Conservation (phyloP, 202 grass and related monocot genomes). For the Setaria italica region DNA sequence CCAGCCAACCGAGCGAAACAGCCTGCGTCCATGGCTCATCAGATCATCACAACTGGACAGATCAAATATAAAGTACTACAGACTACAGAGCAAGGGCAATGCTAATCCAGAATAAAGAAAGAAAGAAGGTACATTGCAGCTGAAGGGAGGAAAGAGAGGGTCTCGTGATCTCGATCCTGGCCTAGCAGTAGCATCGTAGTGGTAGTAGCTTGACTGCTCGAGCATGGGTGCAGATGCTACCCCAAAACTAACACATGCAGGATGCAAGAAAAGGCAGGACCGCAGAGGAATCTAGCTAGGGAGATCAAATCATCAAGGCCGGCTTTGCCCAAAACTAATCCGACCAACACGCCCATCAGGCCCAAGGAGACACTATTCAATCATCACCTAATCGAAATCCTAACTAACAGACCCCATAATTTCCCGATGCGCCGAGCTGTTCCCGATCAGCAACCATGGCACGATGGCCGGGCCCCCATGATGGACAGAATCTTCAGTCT, state of each 20-base stretch:
- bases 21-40: background rate
- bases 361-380: background rate
- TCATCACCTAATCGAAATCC: constrained; percentile 1
- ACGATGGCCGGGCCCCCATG: background rate
- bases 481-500: constrained; percentile 44
- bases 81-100: background rate
- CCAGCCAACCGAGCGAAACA: background rate
- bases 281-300: constrained; percentile 23
- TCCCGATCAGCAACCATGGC: constrained; percentile 34
- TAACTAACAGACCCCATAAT: constrained; percentile 27
- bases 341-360: background rate
- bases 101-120: background rate
- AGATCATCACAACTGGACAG: background rate
- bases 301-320: constrained; percentile 21
- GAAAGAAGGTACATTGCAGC: background rate
- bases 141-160: background rate
- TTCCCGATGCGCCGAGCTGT: constrained; percentile 34
- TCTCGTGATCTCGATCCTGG: background rate
- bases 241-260: constrained; percentile 15
- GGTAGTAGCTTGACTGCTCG: background rate
- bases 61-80: background rate
- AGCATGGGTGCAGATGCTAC: constrained; percentile 19
- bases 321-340: constrained; percentile 18
- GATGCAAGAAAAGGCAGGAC: constrained; percentile 12
- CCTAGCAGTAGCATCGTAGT: background rate